Evolutionary conservation across 805 yeast species (phyloP).

Genomic region (Metschnikowia cubensis): DNA sequence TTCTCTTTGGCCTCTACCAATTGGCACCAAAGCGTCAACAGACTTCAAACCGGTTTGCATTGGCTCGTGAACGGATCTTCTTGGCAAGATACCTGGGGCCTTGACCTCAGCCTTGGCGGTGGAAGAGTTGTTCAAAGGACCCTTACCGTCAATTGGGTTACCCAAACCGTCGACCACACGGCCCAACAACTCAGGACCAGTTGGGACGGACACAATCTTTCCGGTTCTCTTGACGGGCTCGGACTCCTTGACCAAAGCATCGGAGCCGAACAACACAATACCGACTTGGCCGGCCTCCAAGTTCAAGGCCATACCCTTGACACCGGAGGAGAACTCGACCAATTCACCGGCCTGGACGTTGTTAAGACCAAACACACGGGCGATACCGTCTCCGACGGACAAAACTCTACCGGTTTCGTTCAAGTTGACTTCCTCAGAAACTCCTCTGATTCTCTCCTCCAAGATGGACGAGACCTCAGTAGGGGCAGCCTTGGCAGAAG

Average conservation of each 20-base stretch:
- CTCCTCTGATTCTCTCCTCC: conserved; percentile 99
- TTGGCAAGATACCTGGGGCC: conserved; percentile 99
- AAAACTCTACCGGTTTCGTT: conserved; percentile 99
- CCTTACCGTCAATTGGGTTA: conserved; percentile 99
- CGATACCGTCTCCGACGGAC: conserved; percentile 99
- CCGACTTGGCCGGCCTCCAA: conserved; percentile 99
- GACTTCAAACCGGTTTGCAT: conserved; percentile 99
- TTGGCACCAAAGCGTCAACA: conserved; percentile 97
- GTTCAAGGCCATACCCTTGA: conserved; percentile 99
- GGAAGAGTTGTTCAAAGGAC: conserved; percentile 85
- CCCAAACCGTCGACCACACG: conserved; percentile 99
- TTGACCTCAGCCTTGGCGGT: conserved; percentile 95
- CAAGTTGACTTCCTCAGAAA: conserved; percentile 93
- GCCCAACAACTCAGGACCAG: conserved; percentile 97
- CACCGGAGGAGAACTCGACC: conserved; percentile 99
- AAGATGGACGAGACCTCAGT: conserved; percentile 98
- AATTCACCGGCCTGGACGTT: conserved; percentile 99
- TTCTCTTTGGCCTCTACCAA: conserved; percentile 99
- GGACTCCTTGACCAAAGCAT: conserved; percentile 97
- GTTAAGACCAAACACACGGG: conserved; percentile 99
- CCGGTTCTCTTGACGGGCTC: conserved; percentile 99
- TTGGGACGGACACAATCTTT: conserved; percentile 98
- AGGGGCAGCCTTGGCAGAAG: conserved; percentile 96
- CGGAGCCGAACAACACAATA: conserved; percentile 99
- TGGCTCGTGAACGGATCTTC: conserved; percentile 98